Evolutionary conservation across 1,139 yeast species (phyloP).

Genomic region (Pneumocystis oryctolagi): DNA sequence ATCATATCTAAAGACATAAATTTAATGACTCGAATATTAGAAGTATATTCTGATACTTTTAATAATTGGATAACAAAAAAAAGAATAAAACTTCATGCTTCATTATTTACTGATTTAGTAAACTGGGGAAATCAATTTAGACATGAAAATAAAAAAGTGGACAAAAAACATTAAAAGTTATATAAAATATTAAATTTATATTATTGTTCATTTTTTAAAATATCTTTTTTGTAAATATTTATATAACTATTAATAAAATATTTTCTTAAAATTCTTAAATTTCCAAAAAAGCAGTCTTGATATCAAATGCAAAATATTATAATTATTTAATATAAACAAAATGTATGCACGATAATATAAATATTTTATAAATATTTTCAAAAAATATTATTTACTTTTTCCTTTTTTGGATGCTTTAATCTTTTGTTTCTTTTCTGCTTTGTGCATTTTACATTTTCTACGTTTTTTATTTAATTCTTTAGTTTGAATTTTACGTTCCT

Average conservation of each 20-base stretch:
- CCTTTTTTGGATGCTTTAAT: constrained; percentile 10
- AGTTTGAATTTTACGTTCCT: constrained; percentile 68
- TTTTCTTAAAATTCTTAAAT: background rate
- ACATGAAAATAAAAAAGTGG: background rate
- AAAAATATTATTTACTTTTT: background rate
- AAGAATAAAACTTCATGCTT: constrained; percentile 40
- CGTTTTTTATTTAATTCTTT: constrained; percentile 77
- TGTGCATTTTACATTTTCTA: constrained; percentile 81
- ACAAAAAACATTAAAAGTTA: background rate
- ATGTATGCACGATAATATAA: background rate
- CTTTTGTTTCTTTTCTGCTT: constrained; percentile 57
- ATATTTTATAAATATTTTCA: background rate
- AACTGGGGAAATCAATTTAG: constrained; percentile 39
- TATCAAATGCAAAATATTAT: background rate
- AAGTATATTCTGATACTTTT: constrained; percentile 41
- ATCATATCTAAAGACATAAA: constrained; percentile 22
- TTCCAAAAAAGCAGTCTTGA: background rate
- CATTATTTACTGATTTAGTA: constrained; percentile 59
- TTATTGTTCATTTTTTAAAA: too few relatives aligned
- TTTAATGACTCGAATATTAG: constrained; percentile 29
- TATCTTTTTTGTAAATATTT: too few relatives aligned
- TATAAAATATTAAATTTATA: background rate
- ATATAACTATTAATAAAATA: background rate
- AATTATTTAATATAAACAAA: background rate
- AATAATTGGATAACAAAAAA: constrained; percentile 42